phyloP scores from a whole-genome alignment of 495 filamentous ascomycete genomes.

The Xylaria acuta region DNA sequence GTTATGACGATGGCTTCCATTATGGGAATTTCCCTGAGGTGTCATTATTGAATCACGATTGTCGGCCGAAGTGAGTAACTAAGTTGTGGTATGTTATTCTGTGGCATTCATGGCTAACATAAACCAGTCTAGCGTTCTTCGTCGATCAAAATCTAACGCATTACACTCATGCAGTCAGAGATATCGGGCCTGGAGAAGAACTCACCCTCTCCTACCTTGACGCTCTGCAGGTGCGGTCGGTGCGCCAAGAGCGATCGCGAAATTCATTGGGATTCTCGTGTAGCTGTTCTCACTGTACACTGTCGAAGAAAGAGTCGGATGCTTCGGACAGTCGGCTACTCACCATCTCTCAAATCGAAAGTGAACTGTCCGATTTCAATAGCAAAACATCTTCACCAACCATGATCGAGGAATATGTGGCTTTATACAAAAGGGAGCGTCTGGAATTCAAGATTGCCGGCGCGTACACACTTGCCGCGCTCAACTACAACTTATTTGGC shows the following conservation, averaged over 20 bases:
- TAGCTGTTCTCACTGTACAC: constrained; percentile 12
- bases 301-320: constrained; percentile 22
- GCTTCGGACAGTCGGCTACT: constrained; percentile 35
- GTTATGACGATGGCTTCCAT: constrained; percentile 34
- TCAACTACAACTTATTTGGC: constrained; percentile 48
- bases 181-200: constrained; percentile 40
- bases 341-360: constrained; percentile 34
- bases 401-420: constrained; percentile 41
- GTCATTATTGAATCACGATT: constrained; percentile 40
- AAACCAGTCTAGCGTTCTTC: constrained; percentile 39
- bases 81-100: neutral
- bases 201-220: constrained; percentile 44
- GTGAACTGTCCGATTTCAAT: constrained; percentile 40
- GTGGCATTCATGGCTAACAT: neutral
- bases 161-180: constrained; percentile 39
- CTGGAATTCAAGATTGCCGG: constrained; percentile 39
- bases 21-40: constrained; percentile 42
- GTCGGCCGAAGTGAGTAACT: constrained; percentile 37
- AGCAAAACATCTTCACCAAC: constrained; percentile 33
- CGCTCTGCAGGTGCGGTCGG: constrained; percentile 30
- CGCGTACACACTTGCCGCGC: constrained; percentile 45
- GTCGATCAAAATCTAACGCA: constrained; percentile 37
- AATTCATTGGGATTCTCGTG: constrained; percentile 23
- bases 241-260: constrained; percentile 26
- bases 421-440: constrained; percentile 39